Evolutionary conservation across 768 basidiomycete species (phyloP), one percentile per base, ranked within the genome.

Genomic region (Omphalotus guepiniiformis): DNA sequence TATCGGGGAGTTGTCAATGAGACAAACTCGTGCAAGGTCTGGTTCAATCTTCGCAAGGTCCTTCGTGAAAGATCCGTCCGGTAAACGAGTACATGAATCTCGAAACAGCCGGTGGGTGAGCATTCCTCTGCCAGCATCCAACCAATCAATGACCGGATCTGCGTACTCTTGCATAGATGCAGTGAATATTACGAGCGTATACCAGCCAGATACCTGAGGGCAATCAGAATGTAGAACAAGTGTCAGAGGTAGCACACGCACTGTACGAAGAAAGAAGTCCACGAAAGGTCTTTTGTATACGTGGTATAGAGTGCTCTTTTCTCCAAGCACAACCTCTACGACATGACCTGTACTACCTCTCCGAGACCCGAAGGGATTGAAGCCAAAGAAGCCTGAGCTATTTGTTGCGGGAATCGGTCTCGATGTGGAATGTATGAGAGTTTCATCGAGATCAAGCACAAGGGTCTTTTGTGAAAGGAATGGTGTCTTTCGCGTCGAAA

Each of bases 131-230:
- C 93, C 92, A 46, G 86, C 92, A 62, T 99, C 96, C 45, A 99
- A 71, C 96, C 96, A 99, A 68, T 99, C 96, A 55, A 99, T 99
- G 23, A 99, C 94, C 0, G 96, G 96, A 71, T 99, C 96, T 52
- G 96, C 96, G 64, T 99, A 99, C 67, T 99, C 96, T 60, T 93
- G 88, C 90, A 99, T 92, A 7, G 95, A 97, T 6, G 96, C 96
- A 26, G 96, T 99, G 68, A 95, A 99, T 53, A 99, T 93, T 44
- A 99, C 93, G 50, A 99, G 79, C 1, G 94, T 98, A 68, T 99
- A 99, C 96, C 96, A 99, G 21, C 85, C 76, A 25, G 96, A 94
- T 32, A 97, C 95, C 94, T 98, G 57, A 49, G 19, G 37, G 28
- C 12, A 23, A 52, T 44, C 43, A 26, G 42, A 48, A 26, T 62